A percentile compares a stretch with the other conserved stretches of the same genome.
Conservation (phyloP, 2,329 filamentous ascomycete genomes). For the Neobulgaria alba region DNA sequence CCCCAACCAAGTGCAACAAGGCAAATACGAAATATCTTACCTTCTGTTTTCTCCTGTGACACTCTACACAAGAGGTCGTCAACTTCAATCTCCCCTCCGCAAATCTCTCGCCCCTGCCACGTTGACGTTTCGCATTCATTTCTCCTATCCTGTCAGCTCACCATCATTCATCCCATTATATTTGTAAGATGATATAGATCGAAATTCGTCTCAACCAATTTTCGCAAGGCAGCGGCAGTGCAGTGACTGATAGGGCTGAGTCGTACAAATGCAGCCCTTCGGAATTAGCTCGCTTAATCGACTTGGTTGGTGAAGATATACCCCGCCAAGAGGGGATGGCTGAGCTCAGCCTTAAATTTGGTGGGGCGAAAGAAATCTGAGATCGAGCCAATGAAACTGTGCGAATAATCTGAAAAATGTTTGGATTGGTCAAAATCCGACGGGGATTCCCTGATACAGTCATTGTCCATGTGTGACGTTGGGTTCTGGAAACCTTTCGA, state of each 20-base stretch:
- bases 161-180: not conserved
- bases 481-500: too few relatives aligned
- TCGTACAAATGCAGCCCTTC: not conserved
- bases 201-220: too few relatives aligned
- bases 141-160: conserved; percentile 6
- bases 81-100: conserved; percentile 10
- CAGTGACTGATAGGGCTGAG: not conserved
- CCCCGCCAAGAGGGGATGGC: not conserved
- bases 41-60: conserved; percentile 44
- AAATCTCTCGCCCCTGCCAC: conserved; percentile 7
- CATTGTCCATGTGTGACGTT: too few relatives aligned
- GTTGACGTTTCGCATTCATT: conserved; percentile 3
- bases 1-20: too few relatives aligned
- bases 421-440: too few relatives aligned
- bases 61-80: conserved; percentile 41
- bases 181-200: too few relatives aligned
- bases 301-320: not conserved
- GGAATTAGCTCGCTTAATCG: too few relatives aligned
- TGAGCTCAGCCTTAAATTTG: not conserved
- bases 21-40: too few relatives aligned
- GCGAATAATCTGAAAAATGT: too few relatives aligned
- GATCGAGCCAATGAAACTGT: too few relatives aligned
- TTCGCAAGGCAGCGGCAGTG: not conserved
- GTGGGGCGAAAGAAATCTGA: too few relatives aligned
- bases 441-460: too few relatives aligned